Evolutionary conservation across 2,329 filamentous ascomycete genomes (phyloP).

Genomic region (Dactylellina leptospora): DNA sequence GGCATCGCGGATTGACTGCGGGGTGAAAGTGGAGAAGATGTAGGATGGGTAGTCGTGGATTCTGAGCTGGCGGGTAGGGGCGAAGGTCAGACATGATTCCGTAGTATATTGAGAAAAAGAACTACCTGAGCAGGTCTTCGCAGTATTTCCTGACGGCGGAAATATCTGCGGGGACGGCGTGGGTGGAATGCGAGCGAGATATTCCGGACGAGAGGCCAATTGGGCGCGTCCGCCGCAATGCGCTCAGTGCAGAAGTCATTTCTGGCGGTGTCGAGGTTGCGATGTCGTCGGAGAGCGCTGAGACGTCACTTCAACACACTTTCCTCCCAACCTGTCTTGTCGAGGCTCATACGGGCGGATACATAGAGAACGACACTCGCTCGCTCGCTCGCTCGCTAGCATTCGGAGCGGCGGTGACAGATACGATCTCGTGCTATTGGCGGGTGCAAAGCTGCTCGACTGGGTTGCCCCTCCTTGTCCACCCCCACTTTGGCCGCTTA

Average conservation of each 20-base stretch:
- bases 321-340: not conserved
- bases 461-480: constrained; percentile 30
- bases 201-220: not conserved
- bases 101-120: not conserved
- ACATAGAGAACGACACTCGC: too few relatives aligned
- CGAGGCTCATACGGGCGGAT: not conserved
- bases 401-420: not conserved
- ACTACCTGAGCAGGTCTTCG: constrained; percentile 43
- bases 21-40: constrained; percentile 84
- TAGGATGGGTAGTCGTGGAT: constrained; percentile 90
- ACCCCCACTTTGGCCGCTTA: constrained; percentile 34
- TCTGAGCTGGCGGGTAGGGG: constrained; percentile 63
- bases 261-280: constrained; percentile 8
- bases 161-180: constrained; percentile 16
- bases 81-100: not conserved
- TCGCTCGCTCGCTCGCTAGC: not conserved
- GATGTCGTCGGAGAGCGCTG: constrained; percentile 11
- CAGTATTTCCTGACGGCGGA: constrained; percentile 33
- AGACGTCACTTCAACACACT: constrained; percentile 26
- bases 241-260: constrained; percentile 4
- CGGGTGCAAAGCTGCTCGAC: too few relatives aligned
- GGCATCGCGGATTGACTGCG: constrained; percentile 75
- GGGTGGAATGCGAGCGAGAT: constrained; percentile 16
- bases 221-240: not conserved
- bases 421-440: not conserved